phyloP scores from a whole-genome alignment of 345 rosid genomes.

The Reutealis trisperma region DNA sequence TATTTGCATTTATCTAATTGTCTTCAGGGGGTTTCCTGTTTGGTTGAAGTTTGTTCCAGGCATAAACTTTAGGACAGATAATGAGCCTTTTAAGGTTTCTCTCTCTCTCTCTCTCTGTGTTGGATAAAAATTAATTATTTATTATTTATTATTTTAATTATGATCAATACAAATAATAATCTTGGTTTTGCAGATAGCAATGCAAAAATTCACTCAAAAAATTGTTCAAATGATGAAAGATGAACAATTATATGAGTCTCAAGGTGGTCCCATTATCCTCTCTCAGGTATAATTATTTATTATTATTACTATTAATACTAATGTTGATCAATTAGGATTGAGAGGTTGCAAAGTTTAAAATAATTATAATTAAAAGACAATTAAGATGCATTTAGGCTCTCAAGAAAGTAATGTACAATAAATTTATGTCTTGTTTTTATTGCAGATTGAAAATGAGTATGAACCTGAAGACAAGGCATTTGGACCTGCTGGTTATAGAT shows the following conservation, averaged over 20 bases:
- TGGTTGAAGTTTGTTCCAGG: constrained; percentile 38
- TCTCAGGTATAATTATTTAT: constrained; percentile 36
- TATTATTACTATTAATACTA: not conserved
- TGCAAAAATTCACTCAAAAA: constrained; percentile 43
- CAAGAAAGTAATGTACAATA: no score
- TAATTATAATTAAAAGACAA: not conserved
- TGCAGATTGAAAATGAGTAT: constrained; percentile 37
- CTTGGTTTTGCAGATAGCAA: constrained; percentile 31
- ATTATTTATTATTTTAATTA: no score
- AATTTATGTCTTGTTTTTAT: not conserved
- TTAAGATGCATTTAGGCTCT: not conserved
- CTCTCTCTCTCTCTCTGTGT: not conserved
- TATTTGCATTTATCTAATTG: not conserved
- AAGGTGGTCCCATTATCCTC: constrained; percentile 53
- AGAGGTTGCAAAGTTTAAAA: no score
- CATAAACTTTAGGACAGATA: constrained; percentile 30
- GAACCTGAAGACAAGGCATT: constrained; percentile 22
- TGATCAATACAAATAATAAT: not conserved
- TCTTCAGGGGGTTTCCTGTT: constrained; percentile 35
- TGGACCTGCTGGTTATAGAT: constrained; percentile 29
- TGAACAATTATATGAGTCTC: constrained; percentile 40
- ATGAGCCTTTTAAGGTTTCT: constrained; percentile 34
- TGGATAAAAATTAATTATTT: not conserved
- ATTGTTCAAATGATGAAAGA: constrained; percentile 43
- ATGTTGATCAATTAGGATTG: not conserved